Base-by-base conservation (phyloP, 768 basidiomycete genomes). In the Mrakia frigida region DNA sequence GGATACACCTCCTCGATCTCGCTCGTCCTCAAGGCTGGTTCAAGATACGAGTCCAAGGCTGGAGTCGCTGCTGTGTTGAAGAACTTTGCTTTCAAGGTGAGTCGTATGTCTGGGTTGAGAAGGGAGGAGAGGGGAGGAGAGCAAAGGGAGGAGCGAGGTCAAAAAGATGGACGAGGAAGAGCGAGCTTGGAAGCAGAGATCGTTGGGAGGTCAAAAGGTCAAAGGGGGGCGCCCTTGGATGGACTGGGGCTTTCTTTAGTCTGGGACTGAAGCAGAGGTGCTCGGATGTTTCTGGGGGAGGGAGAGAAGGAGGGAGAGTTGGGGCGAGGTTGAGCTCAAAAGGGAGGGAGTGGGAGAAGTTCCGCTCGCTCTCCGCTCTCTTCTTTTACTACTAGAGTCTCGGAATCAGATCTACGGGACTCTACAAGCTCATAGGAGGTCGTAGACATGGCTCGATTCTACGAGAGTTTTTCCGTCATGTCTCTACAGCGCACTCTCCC, bases 11-110 rank as follows among this genome's bases (percentile, higher is more conserved):
- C 92, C 39, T 88, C 91, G 74, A 88, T 99, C 82, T 93, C 94
- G 70, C 86, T 98, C 81, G 88, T 96, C 79, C 89, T 97, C 84
- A 96, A 94, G 84, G 96, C 93, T 74, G 96, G 96, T 74, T 90
- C 90, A 82, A 87, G 97, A 81, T 94, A 89, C 83, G 92, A 99
- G 86, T 84, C 89, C 79, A 90, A 90, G 82, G 89, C 93, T 60
- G 96, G 96, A 80, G 89, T 94, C 76, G 94, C 96, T 3, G 92
- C 96, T 86, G 90, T 89, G 78, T 87, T 98, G 84, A 97, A 97
- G 88, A 95, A 94, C 89, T 98, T 94, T 88, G 91, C 94, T 77
- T 98, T 96, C 90, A 98, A 97, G 91, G 96, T 98, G 80, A 68
- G 89, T 82, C 39, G 63, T 65, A 16, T 35, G n/a, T 39, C 61